Base-by-base conservation (phyloP, 306 rosid species). In the Casuarina cunninghamiana region DNA sequence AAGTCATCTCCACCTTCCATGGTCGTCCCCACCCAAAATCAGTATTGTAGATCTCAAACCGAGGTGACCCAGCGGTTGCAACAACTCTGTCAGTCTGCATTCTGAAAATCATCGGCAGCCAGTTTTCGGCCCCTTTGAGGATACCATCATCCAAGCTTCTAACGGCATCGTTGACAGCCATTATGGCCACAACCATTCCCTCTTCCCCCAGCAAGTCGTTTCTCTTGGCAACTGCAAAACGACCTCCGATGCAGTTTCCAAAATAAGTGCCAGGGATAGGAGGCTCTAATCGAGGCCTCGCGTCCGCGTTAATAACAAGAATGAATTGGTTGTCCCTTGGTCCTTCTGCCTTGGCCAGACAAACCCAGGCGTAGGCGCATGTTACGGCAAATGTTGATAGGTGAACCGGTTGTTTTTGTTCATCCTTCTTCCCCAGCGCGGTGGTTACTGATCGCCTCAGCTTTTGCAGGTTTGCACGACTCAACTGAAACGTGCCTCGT, bases 1-100 rank as follows among this genome's bases (percentile, higher is more conserved):
- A 86, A 0, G 60, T 17, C 21, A 77, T 1, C 10, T 76, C 83
- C 32, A 79, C 45, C 70, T 80, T 88, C 69, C 7, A 71, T 0
- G 87, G 90, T 49, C 32, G 82, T 53, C 88, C 90, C 92, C 88
- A 84, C 8, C 90, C 88, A 61, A 84, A 88, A 55, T 84, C 88
- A 73, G 55, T 39, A 41, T 39, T 21, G 35, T 84, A 78, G 55
- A 82, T 15, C 70, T 51, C 82, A 68, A 86, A 77, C 43, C 76
- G 26, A 5, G 77, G 83, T 1, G 89, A 88, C 9, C 86, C 83
- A 1, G 80, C 76, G 11, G 53, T 32, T 0, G 55, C 10, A 5
- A 71, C 4, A 2, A 60, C 0, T 37, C 71, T 79, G 0, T 63
- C 60, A 19, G n/a, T 54, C 5, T 6, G 2, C 1, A 10, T 0